A percentile compares a stretch with the other conserved stretches of the same genome.
These are phyloP conservation scores for Mariannaea sp. DNA, from an alignment of 2,329 filamentous ascomycete genomes.

Conservation along the genomic window DNA sequence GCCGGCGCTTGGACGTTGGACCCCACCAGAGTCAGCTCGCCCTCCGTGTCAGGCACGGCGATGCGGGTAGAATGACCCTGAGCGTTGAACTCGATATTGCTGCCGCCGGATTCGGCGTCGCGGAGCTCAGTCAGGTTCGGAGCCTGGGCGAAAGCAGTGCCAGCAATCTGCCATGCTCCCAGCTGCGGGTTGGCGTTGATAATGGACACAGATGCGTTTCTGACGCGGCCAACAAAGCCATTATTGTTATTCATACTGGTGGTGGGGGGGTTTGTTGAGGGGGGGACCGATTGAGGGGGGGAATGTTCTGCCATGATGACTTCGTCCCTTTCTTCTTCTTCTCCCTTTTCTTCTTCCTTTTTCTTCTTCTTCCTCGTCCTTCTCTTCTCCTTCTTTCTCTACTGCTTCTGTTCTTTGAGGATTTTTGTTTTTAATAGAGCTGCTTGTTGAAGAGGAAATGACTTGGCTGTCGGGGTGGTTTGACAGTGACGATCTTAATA, in stretches of 20 bases:
- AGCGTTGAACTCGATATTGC: slow-evolving; percentile 37
- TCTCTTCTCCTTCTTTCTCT: too few relatives aligned
- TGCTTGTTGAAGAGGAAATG: too few relatives aligned
- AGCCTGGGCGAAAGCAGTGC: slow-evolving; percentile 39
- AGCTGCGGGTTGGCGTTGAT: slow-evolving; percentile 38
- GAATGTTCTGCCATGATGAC: background rate
- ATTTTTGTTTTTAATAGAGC: too few relatives aligned
- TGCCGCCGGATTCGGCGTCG: slow-evolving; percentile 34
- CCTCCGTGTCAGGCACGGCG: slow-evolving; percentile 31
- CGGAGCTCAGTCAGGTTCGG: slow-evolving; percentile 39
- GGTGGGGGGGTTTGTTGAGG: background rate
- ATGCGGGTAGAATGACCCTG: slow-evolving; percentile 38
- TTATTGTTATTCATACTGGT: background rate
- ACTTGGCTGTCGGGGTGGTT: too few relatives aligned
- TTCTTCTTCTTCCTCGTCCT: too few relatives aligned
- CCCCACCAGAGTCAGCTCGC: slow-evolving; percentile 32
- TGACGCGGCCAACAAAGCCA: slow-evolving; percentile 33
- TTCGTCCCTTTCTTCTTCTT: too few relatives aligned
- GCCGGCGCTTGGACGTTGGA: slow-evolving; percentile 8
- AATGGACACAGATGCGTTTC: slow-evolving; percentile 35
- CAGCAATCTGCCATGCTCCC: slow-evolving; percentile 40
- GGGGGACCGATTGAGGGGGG: background rate
- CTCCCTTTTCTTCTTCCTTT: too few relatives aligned
- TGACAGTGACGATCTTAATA: too few relatives aligned
- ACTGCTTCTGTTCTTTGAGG: too few relatives aligned